Conservation (phyloP, 306 rosid species). For the Argentina anserina region DNA sequence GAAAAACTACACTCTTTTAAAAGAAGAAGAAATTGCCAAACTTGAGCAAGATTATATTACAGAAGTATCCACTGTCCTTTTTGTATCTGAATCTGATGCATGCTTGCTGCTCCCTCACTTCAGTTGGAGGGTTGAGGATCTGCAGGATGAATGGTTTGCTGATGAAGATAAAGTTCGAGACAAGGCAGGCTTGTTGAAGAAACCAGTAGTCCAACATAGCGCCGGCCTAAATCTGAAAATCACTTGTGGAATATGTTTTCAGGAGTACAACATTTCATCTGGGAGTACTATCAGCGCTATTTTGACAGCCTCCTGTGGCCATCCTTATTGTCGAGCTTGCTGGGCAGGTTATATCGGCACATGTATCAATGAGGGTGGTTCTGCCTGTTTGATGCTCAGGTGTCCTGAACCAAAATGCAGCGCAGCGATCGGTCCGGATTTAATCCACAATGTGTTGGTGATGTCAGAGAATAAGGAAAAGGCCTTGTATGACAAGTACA, state of each 20-base stretch:
- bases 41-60: background rate
- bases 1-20: background rate
- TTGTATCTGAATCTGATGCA: background rate
- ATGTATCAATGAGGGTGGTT: background rate
- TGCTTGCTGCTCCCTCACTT: background rate
- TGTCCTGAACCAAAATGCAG: conserved; percentile 8
- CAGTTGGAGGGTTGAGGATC: background rate
- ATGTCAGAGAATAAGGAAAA: background rate
- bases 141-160: background rate
- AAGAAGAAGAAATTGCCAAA: background rate
- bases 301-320: background rate
- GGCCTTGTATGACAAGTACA: background rate
- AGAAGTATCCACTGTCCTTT: background rate
- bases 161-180: background rate
- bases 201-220: background rate
- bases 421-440: background rate
- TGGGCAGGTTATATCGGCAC: background rate
- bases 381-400: background rate
- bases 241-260: conserved; percentile 3
- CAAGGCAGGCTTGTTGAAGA: background rate
- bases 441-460: background rate
- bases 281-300: background rate
- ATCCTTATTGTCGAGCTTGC: conserved; percentile 5
- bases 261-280: background rate
- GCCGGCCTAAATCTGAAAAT: background rate